Conservation (phyloP, 441 rosid genomes). For the Pelargonium hybrid region DNA sequence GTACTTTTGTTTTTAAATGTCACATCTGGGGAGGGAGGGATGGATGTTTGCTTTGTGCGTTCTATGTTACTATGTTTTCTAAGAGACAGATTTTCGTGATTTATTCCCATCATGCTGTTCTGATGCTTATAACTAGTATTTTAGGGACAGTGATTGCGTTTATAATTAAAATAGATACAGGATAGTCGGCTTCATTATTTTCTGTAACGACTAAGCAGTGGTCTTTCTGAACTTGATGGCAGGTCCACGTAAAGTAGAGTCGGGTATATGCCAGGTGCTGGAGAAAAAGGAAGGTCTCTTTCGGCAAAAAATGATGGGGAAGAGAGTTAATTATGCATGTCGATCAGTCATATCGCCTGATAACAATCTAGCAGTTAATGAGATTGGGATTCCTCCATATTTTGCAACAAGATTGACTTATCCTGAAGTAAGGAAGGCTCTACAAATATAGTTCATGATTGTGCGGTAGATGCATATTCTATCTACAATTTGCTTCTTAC, state of each 20-base stretch:
- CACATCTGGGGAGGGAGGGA: not conserved
- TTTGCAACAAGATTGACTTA: slow-evolving; percentile 81
- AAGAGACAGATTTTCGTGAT: slow-evolving; percentile 1
- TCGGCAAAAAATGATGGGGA: slow-evolving; percentile 99
- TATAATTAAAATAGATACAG: not conserved
- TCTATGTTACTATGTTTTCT: not conserved
- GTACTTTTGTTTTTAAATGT: not conserved
- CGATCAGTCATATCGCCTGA: slow-evolving; percentile 99
- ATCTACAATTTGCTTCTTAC: not conserved
- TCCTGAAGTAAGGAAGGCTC: slow-evolving; percentile 69
- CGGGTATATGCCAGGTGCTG: slow-evolving; percentile 86
- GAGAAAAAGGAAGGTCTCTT: slow-evolving; percentile 97
- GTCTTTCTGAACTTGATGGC: slow-evolving; percentile 28
- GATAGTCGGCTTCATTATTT: slow-evolving; percentile 1
- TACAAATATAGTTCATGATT: slow-evolving; percentile 6
- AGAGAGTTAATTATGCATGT: slow-evolving; percentile 96
- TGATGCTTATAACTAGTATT: not conserved
- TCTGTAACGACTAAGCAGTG: slow-evolving; percentile 14
- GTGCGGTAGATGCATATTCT: not conserved
- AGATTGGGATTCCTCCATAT: slow-evolving; percentile 95
- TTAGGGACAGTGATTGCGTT: not conserved
- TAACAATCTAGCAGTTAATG: slow-evolving; percentile 91
- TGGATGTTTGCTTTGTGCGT: not conserved
- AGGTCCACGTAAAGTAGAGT: slow-evolving; percentile 46
- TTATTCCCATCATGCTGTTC: not conserved